Conservation (phyloP, 129 eudicot genomes). For the Helianthus tuberosus region DNA sequence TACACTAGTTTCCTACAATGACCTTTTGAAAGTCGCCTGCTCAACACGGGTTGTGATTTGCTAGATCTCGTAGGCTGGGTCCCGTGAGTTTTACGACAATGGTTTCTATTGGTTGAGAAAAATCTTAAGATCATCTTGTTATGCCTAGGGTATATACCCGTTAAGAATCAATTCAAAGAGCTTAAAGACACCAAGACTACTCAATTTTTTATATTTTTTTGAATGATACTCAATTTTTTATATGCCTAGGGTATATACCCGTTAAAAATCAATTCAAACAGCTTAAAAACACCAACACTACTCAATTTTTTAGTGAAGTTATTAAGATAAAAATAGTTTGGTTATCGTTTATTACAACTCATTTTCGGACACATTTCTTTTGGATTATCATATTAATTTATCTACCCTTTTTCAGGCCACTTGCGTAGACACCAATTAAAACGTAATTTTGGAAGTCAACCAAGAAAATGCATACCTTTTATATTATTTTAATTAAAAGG, state of each 20-base stretch:
- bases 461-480: background rate
- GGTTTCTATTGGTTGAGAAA: background rate
- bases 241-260: background rate
- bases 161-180: background rate
- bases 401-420: constrained; percentile 8
- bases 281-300: background rate
- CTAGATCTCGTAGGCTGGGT: no score
- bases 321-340: background rate
- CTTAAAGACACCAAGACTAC: background rate
- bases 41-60: no score
- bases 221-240: background rate
- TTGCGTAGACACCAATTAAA: constrained; percentile 25
- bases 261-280: background rate
- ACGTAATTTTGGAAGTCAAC: constrained; percentile 27
- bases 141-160: background rate
- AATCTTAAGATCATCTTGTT: background rate
- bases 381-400: background rate
- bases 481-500: background rate
- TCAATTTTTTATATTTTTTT: background rate
- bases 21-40: no score
- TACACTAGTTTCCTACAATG: no score
- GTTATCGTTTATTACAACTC: constrained; percentile 8
- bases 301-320: background rate
- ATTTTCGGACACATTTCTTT: background rate
- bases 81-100: no score